Conservation (phyloP, 1,284 basidiomycete genomes). For the Neolentinus lepideus region DNA sequence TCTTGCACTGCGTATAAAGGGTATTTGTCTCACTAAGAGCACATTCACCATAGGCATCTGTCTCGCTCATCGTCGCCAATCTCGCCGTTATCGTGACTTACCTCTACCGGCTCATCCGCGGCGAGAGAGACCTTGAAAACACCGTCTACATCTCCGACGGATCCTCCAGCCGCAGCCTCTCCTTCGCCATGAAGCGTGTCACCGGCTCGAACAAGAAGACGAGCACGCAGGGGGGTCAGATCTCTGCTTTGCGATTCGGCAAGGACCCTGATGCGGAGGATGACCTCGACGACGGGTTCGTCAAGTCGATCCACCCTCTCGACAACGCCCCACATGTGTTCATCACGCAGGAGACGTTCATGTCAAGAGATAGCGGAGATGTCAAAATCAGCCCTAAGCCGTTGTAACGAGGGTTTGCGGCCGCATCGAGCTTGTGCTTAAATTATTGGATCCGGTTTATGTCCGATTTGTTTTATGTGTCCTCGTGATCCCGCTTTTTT, state of each 20-base stretch:
- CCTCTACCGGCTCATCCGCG: constrained; percentile 6
- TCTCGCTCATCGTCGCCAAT: constrained; percentile 17
- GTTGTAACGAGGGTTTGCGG: neutral
- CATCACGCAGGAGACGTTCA: neutral
- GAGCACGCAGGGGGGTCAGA: neutral
- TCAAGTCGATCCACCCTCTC: neutral
- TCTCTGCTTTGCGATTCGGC: neutral
- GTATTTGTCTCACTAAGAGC: neutral
- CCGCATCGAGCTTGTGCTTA: neutral
- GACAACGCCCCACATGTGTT: neutral
- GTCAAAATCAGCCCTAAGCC: neutral
- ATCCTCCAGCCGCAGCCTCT: neutral
- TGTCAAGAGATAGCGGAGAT: neutral
- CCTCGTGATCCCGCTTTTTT: too few species aligned
- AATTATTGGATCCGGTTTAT: neutral
- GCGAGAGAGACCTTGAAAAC: neutral
- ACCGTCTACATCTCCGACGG: neutral
- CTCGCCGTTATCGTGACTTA: constrained; percentile 18
- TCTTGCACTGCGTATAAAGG: neutral
- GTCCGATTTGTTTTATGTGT: too few species aligned
- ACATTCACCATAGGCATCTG: constrained; percentile 11
- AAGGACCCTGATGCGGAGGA: neutral
- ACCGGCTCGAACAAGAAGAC: neutral
- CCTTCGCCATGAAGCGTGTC: neutral
- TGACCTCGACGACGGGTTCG: neutral